These are phyloP conservation scores for Spergularia marina DNA, from an alignment of 148 eudicot genomes.

Conservation along the genomic window DNA sequence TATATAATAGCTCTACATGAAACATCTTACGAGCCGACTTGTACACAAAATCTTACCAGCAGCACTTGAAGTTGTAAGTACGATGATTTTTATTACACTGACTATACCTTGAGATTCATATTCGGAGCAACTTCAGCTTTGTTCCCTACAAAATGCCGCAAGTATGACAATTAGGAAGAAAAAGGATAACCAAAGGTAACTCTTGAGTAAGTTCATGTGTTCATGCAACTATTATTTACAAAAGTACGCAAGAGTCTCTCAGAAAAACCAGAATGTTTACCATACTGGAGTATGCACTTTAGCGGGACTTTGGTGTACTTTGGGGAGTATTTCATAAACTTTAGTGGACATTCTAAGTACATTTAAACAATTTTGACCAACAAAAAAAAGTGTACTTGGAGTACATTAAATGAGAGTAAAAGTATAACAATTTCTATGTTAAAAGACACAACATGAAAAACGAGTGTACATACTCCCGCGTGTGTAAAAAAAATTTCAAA, in stretches of 20 bases:
- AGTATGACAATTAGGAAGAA: background rate
- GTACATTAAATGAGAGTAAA: too few species aligned
- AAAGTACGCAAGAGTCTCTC: background rate
- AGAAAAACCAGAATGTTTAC: background rate
- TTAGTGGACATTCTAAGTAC: too few species aligned
- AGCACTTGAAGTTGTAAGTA: background rate
- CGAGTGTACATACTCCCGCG: too few species aligned
- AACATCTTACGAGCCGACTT: background rate
- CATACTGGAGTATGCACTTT: too few species aligned
- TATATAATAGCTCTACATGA: background rate
- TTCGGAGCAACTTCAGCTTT: conserved; percentile 10
- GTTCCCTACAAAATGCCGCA: conserved; percentile 6
- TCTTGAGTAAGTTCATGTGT: background rate
- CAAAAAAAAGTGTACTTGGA: too few species aligned
- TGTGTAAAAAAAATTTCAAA: too few species aligned
- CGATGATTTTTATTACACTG: too few species aligned
- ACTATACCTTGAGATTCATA: conserved; percentile 26
- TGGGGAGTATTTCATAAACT: too few species aligned
- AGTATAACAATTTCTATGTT: too few species aligned
- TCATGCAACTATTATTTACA: background rate
- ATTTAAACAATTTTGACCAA: too few species aligned
- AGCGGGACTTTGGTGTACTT: too few species aligned
- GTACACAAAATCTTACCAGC: background rate
- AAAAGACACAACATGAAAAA: too few species aligned
- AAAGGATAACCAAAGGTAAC: background rate